Percentiles rank a stretch among this genome's conserved stretches.
Conservation (phyloP, 768 basidiomycete genomes). For the Auriscalpium microsporum region DNA sequence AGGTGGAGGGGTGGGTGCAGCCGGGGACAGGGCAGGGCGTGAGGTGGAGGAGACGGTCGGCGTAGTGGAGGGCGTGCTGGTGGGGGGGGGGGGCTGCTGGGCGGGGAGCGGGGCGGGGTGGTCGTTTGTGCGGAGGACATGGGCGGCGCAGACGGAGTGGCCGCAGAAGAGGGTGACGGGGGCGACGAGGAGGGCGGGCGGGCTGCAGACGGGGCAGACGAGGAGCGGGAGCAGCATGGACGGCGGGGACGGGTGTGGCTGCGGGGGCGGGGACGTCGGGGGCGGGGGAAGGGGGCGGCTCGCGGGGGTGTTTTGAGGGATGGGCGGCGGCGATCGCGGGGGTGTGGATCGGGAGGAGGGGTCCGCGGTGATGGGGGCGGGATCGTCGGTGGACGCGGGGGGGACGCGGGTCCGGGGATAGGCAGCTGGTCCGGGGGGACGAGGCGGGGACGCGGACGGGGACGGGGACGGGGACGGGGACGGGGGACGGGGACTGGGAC, state of each 20-base stretch:
- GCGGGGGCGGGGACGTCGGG: not conserved
- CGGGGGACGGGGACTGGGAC: no score
- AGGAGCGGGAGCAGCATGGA: conserved; percentile 31
- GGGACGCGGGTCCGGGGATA: no score
- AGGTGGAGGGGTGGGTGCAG: conserved; percentile 22
- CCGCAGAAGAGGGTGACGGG: conserved; percentile 70
- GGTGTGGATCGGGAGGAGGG: not conserved
- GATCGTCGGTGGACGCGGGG: not conserved
- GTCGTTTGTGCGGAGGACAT: conserved; percentile 12
- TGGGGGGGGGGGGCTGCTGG: conserved; percentile 15
- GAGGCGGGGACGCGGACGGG: no score
- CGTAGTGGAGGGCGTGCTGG: not conserved
- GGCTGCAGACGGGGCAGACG: conserved; percentile 46
- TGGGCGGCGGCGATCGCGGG: conserved; percentile 1
- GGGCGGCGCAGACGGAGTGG: conserved; percentile 63
- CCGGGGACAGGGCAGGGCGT: conserved; percentile 27
- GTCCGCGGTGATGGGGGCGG: not conserved
- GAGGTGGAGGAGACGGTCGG: not conserved
- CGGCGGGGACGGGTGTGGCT: not conserved
- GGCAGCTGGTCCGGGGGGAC: no score
- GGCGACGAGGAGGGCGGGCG: conserved; percentile 26
- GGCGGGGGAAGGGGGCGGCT: conserved; percentile 3
- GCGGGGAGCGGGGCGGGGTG: conserved; percentile 10
- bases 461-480: no score
- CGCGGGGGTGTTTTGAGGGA: not conserved